A percentile compares a stretch with the other conserved stretches of the same genome.
These are phyloP conservation scores for Fusarium sp. DNA, from an alignment of 2,329 filamentous ascomycete species.

Conservation along the genomic window DNA sequence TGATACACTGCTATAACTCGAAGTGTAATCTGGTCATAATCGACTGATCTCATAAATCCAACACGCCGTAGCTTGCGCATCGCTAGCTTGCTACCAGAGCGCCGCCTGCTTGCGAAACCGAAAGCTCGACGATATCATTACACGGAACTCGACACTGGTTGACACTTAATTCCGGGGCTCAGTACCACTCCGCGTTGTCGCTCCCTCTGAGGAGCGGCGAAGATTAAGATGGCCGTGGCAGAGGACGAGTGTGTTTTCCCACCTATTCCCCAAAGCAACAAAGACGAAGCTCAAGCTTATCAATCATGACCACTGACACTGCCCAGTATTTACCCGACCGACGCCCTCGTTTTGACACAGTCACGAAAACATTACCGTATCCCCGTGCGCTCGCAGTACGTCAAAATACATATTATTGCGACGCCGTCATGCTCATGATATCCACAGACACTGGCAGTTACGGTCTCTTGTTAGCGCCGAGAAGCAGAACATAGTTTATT, in stretches of 20 bases:
- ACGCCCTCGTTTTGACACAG: slow-evolving; percentile 71
- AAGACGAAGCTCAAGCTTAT: slow-evolving; percentile 12
- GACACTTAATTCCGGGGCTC: slow-evolving; percentile 17
- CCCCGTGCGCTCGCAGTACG: slow-evolving; percentile 74
- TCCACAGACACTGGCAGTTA: slow-evolving; percentile 82
- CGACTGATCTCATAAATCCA: neutral
- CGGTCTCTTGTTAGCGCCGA: slow-evolving; percentile 90
- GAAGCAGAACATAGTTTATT: slow-evolving; percentile 83
- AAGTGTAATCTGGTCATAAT: neutral
- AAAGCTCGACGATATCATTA: slow-evolving; percentile 18
- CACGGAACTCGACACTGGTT: slow-evolving; percentile 21
- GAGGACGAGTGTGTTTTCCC: slow-evolving; percentile 62
- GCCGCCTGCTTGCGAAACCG: slow-evolving; percentile 19
- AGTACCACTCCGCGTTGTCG: slow-evolving; percentile 30
- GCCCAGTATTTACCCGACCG: slow-evolving; percentile 74
- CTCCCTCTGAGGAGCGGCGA: slow-evolving; percentile 32
- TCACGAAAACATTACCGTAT: slow-evolving; percentile 77
- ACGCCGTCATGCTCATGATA: slow-evolving; percentile 31
- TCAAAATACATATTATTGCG: slow-evolving; percentile 45
- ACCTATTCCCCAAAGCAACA: neutral
- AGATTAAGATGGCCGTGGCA: slow-evolving; percentile 65
- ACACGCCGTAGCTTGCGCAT: neutral
- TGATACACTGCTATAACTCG: slow-evolving; percentile 3
- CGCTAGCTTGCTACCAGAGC: neutral
- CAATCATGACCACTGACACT: slow-evolving; percentile 30